Evolutionary conservation across 2,329 filamentous ascomycete species (phyloP).

Genomic region (Sporothrix protearum): DNA sequence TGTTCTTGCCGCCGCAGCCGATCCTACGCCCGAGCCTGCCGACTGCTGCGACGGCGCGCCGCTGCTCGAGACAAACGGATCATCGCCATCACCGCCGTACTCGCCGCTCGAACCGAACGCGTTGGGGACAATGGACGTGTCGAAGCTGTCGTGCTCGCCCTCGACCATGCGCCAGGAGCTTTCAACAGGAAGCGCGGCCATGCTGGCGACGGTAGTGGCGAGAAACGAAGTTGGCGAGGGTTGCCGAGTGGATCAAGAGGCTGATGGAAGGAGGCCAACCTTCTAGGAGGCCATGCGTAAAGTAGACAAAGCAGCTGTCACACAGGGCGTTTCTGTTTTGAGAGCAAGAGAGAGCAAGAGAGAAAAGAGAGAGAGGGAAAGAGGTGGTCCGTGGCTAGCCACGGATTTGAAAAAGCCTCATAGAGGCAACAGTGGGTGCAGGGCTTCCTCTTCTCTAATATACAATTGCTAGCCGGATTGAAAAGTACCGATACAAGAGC

Average conservation of each 20-base stretch:
- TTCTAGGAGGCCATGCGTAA: constrained; percentile 4
- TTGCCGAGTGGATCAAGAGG: not conserved
- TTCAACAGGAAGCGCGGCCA: constrained; percentile 42
- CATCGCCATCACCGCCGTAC: not conserved
- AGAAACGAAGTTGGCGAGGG: too few relatives aligned
- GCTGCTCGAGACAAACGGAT: constrained; percentile 15
- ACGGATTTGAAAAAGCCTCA: not conserved
- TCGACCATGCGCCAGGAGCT: constrained; percentile 61
- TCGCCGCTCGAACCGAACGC: constrained; percentile 41
- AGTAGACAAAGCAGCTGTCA: not conserved
- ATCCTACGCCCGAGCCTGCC: not conserved
- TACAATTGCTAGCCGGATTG: not conserved
- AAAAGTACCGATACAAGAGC: not conserved
- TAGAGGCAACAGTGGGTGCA: not conserved
- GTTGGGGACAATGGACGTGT: constrained; percentile 51
- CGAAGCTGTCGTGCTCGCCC: constrained; percentile 59
- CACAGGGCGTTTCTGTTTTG: not conserved
- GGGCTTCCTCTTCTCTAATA: not conserved
- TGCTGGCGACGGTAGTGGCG: not conserved
- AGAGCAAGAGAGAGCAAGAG: not conserved
- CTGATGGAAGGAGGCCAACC: not conserved
- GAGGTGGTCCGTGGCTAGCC: not conserved
- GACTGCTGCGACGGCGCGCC: constrained; percentile 42
- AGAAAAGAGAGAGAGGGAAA: not conserved
- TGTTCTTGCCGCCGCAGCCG: not conserved